These are phyloP conservation scores for Cordia subcordata DNA, from an alignment of 257 asterid species.

Conservation along the genomic window DNA sequence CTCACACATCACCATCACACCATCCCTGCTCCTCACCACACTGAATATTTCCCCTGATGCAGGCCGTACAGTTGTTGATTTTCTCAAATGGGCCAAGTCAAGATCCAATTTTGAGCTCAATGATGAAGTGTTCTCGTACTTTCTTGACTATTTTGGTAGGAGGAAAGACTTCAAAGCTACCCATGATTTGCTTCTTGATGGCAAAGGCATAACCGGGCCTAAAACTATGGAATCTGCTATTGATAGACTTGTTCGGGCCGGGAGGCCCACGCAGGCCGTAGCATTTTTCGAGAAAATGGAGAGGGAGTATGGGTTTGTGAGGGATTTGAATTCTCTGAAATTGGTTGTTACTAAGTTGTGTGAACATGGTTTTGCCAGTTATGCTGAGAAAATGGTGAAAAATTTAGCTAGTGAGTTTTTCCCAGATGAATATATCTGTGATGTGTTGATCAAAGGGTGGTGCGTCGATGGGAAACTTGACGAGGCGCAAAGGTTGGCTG, in stretches of 20 bases:
- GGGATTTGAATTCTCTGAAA: constrained; percentile 55
- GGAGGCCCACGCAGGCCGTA: constrained; percentile 59
- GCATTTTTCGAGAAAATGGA: constrained; percentile 73
- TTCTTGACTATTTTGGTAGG: constrained; percentile 76
- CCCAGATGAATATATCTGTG: constrained; percentile 78
- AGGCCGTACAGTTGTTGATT: constrained; percentile 58
- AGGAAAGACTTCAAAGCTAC: constrained; percentile 88
- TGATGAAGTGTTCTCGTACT: constrained; percentile 57
- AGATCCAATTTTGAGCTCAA: constrained; percentile 42
- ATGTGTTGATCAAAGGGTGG: constrained; percentile 74
- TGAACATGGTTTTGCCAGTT: constrained; percentile 63
- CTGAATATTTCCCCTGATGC: constrained; percentile 73
- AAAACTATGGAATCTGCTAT: constrained; percentile 57
- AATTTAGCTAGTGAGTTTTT: constrained; percentile 76
- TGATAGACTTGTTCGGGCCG: constrained; percentile 83
- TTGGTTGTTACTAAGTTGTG: constrained; percentile 58
- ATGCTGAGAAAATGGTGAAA: constrained; percentile 93
- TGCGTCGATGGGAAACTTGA: constrained; percentile 78
- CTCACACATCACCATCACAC: constrained; percentile 54
- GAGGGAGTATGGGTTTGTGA: constrained; percentile 54
- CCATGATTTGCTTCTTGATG: constrained; percentile 57
- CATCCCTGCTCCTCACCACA: constrained; percentile 37
- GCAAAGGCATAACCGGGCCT: constrained; percentile 44
- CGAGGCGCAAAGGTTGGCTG: constrained; percentile 65
- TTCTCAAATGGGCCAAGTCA: constrained; percentile 65